These are phyloP conservation scores for Malbranchea cinnamomea DNA, from an alignment of 2,329 filamentous ascomycete genomes.

Conservation along the genomic window DNA sequence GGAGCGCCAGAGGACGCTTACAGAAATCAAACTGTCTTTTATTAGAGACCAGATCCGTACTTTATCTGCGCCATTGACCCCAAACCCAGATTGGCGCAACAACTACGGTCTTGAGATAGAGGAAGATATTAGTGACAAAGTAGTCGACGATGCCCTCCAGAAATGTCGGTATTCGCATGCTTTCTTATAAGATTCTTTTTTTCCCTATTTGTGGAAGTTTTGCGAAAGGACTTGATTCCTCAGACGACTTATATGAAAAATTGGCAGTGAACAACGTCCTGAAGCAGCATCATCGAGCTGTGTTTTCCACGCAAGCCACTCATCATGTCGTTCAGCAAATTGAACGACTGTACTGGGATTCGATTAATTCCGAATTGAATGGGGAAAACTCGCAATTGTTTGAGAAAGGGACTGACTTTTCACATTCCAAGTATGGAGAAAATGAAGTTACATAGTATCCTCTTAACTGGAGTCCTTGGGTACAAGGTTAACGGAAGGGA, in stretches of 20 bases:
- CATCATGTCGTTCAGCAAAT: constrained; percentile 43
- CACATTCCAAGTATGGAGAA: constrained; percentile 22
- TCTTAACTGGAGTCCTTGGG: too few relatives aligned
- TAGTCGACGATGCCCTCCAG: constrained; percentile 35
- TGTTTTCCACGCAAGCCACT: constrained; percentile 39
- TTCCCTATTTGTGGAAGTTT: neutral
- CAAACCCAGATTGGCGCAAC: constrained; percentile 32
- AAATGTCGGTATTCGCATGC: constrained; percentile 28
- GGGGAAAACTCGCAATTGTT: constrained; percentile 16
- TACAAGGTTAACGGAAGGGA: neutral
- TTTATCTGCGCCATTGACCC: constrained; percentile 33
- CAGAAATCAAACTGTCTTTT: constrained; percentile 37
- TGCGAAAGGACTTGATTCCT: neutral
- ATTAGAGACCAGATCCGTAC: constrained; percentile 37
- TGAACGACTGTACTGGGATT: constrained; percentile 39
- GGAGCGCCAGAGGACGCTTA: constrained; percentile 30
- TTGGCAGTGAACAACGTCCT: constrained; percentile 34
- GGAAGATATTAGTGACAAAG: constrained; percentile 32
- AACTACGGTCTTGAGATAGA: constrained; percentile 21
- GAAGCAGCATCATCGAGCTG: constrained; percentile 37
- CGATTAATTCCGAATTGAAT: constrained; percentile 24
- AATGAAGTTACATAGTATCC: too few relatives aligned
- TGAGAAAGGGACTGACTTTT: constrained; percentile 25
- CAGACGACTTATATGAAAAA: neutral
- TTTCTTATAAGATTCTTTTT: neutral